These are phyloP conservation scores for Balakata baccata DNA, from an alignment of 345 rosid species.

Conservation along the genomic window DNA sequence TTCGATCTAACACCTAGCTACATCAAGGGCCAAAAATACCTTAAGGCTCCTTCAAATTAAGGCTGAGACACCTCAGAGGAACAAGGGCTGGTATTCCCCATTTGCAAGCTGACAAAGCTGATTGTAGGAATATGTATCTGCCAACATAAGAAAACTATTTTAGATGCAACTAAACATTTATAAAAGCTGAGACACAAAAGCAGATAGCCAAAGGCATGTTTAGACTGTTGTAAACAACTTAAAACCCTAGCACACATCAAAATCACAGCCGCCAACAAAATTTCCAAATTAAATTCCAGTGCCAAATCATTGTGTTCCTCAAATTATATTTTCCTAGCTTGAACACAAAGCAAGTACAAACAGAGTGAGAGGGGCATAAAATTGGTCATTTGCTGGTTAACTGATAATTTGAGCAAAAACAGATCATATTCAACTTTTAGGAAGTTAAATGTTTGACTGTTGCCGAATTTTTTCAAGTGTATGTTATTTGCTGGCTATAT, in stretches of 20 bases:
- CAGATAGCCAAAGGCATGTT: neutral
- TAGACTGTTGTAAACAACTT: neutral
- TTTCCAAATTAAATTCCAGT: neutral
- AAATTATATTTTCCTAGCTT: neutral
- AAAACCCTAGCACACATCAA: neutral
- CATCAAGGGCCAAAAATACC: constrained; percentile 3
- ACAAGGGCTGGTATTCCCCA: constrained; percentile 67
- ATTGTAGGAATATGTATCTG: constrained; percentile 60
- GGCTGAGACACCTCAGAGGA: constrained; percentile 41
- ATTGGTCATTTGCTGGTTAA: neutral
- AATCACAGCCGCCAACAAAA: neutral
- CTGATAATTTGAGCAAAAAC: neutral
- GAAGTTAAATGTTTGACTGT: neutral
- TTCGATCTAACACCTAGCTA: constrained; percentile 9
- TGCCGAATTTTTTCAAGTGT: neutral
- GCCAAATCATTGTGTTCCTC: neutral
- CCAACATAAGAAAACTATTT: constrained; percentile 13
- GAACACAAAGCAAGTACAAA: neutral
- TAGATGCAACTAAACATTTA: neutral
- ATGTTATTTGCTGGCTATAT: neutral
- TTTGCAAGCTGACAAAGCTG: constrained; percentile 85
- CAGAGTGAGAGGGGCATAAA: neutral
- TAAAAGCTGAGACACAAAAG: neutral
- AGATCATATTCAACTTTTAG: neutral
- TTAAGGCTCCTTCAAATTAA: neutral